Evolutionary conservation across 129 eudicot species (phyloP).

Genomic region (Flaveria sonorensis): DNA sequence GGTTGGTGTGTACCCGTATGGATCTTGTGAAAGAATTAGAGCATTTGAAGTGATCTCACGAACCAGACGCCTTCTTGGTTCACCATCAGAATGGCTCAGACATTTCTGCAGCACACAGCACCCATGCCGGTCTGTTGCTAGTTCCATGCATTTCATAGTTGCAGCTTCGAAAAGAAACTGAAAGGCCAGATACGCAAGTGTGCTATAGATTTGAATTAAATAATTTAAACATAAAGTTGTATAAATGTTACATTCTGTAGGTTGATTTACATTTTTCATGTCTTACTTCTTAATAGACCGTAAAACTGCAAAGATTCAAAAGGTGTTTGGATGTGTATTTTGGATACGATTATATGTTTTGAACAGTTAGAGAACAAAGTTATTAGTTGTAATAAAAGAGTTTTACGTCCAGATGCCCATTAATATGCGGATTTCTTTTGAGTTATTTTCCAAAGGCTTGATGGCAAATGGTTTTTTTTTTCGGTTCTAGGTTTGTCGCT

Average conservation of each 20-base stretch:
- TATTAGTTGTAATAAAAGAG: too few species aligned
- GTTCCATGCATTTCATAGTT: slow-evolving; percentile 56
- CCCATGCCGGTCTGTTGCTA: slow-evolving; percentile 72
- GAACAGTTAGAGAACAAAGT: background rate
- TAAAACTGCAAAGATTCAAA: background rate
- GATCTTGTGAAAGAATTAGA: slow-evolving; percentile 62
- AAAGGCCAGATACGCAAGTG: background rate
- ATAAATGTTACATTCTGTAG: background rate
- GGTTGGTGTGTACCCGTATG: slow-evolving; percentile 53
- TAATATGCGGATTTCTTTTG: too few species aligned
- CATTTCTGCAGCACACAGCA: slow-evolving; percentile 79
- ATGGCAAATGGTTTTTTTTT: too few species aligned
- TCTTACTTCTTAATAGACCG: background rate
- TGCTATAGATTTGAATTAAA: background rate
- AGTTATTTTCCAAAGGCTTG: too few species aligned
- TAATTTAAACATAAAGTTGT: background rate
- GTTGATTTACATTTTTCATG: background rate
- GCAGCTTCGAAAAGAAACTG: slow-evolving; percentile 66
- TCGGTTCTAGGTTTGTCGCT: too few species aligned
- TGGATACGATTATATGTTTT: background rate
- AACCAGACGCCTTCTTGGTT: slow-evolving; percentile 47
- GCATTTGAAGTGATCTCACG: slow-evolving; percentile 61
- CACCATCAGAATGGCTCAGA: slow-evolving; percentile 51
- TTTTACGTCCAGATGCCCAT: too few species aligned
- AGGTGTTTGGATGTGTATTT: background rate